phyloP scores from a whole-genome alignment of 306 rosid species.

The Oemleria cerasiformis region DNA sequence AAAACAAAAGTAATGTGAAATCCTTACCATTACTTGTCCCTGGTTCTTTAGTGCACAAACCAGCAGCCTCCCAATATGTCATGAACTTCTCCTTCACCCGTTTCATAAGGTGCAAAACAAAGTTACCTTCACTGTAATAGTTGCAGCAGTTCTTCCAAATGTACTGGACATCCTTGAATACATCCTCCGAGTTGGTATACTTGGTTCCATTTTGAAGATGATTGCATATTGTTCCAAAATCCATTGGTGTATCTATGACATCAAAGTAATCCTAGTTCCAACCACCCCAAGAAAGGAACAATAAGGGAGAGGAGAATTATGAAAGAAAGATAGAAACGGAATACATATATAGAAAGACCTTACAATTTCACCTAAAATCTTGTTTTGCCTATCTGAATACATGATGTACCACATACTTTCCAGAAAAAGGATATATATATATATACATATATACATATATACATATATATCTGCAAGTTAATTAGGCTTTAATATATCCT shows the following conservation, averaged over 20 bases:
- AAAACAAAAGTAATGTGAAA: background rate
- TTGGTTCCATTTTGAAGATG: conserved; percentile 52
- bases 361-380: background rate
- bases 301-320: background rate
- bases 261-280: conserved; percentile 70
- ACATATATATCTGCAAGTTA: background rate
- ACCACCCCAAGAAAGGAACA: conserved; percentile 5
- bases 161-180: conserved; percentile 55
- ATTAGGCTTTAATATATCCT: background rate
- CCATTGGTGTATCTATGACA: conserved; percentile 66
- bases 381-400: background rate
- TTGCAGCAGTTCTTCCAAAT: conserved; percentile 65
- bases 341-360: background rate
- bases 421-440: background rate
- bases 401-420: background rate
- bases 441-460: background rate
- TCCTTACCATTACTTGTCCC: conserved; percentile 44
- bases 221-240: conserved; percentile 68
- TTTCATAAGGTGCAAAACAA: conserved; percentile 65
- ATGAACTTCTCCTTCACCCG: conserved; percentile 65
- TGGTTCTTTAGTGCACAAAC: conserved; percentile 44
- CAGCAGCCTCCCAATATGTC: conserved; percentile 66
- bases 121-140: conserved; percentile 68
- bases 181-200: conserved; percentile 57
- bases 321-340: background rate